These are phyloP conservation scores for Neonectria hederae DNA, from an alignment of 2,329 filamentous ascomycete genomes.

Conservation along the genomic window DNA sequence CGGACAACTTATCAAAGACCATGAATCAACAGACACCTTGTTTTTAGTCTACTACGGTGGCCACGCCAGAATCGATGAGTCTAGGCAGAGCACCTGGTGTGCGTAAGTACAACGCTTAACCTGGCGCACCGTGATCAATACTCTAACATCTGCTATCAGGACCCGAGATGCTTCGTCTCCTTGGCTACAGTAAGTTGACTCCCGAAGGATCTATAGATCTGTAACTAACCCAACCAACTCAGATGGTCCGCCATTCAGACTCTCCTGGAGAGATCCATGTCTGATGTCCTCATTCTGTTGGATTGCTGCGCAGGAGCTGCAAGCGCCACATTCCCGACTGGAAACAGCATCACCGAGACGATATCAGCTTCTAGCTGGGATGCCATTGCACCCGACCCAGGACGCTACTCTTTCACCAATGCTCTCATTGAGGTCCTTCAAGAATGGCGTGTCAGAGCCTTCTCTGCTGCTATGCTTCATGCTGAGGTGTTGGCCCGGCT, in stretches of 20 bases:
- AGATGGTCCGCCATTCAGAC: conserved; percentile 71
- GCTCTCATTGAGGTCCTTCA: conserved; percentile 67
- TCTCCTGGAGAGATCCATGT: conserved; percentile 64
- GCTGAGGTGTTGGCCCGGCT: conserved; percentile 68
- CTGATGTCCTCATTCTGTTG: conserved; percentile 66
- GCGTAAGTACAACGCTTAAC: conserved; percentile 53
- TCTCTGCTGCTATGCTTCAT: conserved; percentile 69
- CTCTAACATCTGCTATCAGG: conserved; percentile 42
- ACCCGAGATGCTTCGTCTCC: conserved; percentile 62
- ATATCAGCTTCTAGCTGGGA: conserved; percentile 72
- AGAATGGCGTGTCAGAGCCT: conserved; percentile 64
- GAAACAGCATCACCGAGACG: conserved; percentile 68
- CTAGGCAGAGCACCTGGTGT: conserved; percentile 69
- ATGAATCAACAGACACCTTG: conserved; percentile 64
- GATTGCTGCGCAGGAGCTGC: conserved; percentile 70
- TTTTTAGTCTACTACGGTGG: conserved; percentile 69
- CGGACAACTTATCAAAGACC: conserved; percentile 65
- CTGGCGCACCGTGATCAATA: no score
- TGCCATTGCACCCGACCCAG: conserved; percentile 67
- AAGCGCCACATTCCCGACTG: conserved; percentile 66
- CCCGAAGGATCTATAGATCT: background rate
- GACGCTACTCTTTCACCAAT: conserved; percentile 68
- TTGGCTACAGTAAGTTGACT: conserved; percentile 60
- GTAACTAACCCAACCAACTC: conserved; percentile 12
- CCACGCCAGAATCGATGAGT: conserved; percentile 68